phyloP scores from a whole-genome alignment of 129 eudicot species.

The Apium graveolens region DNA sequence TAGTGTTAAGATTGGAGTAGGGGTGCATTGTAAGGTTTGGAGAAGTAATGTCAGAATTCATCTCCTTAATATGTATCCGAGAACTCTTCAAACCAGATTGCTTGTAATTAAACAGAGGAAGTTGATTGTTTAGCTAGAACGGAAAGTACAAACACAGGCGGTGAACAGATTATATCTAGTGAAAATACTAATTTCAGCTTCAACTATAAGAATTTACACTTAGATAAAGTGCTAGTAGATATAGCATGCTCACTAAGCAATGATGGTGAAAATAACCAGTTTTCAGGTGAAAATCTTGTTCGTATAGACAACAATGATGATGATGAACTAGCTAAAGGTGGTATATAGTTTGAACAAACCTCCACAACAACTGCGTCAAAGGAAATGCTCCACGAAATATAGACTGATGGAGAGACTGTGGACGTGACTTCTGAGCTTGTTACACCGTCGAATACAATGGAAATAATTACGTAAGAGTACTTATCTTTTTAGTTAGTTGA shows the following conservation, averaged over 20 bases:
- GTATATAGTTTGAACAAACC: conserved; percentile 22
- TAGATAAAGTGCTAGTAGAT: conserved; percentile 18
- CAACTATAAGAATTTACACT: conserved; percentile 8
- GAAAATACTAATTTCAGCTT: conserved; percentile 16
- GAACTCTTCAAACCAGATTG: conserved; percentile 22
- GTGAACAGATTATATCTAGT: conserved; percentile 17
- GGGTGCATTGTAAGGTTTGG: conserved; percentile 33
- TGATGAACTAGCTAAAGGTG: conserved; percentile 25
- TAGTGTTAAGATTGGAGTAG: conserved; percentile 25
- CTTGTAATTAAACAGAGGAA: conserved; percentile 33
- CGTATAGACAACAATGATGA: conserved; percentile 15
- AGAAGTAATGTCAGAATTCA: conserved; percentile 22
- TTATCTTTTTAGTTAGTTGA: not conserved
- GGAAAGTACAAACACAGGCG: conserved; percentile 17
- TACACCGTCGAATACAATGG: conserved; percentile 10
- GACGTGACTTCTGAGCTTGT: conserved; percentile 22
- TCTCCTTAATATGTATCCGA: conserved; percentile 21
- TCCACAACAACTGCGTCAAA: conserved; percentile 16
- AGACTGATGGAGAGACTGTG: conserved; percentile 18
- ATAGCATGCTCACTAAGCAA: conserved; percentile 22
- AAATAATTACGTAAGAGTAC: not conserved
- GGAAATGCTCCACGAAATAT: conserved; percentile 19
- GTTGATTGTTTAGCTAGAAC: conserved; percentile 16
- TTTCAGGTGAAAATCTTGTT: conserved; percentile 23
- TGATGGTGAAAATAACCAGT: conserved; percentile 23